phyloP scores from a whole-genome alignment of 164 flowering plant species.

The Vitis cinerea region DNA sequence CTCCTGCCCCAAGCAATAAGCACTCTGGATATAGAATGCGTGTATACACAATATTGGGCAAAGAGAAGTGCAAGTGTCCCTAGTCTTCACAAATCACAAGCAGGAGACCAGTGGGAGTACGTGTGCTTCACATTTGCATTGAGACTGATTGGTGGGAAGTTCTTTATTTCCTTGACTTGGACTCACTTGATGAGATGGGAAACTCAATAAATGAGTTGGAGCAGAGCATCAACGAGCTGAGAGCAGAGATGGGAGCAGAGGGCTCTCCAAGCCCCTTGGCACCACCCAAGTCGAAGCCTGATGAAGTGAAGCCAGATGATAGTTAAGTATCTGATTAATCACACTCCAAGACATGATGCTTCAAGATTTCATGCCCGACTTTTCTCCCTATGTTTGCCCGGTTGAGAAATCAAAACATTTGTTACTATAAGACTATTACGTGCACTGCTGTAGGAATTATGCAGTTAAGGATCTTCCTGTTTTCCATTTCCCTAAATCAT shows the following conservation, averaged over 20 bases:
- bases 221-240: conserved; percentile 85
- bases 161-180: conserved; percentile 46
- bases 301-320: conserved; percentile 33
- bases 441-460: background rate
- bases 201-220: conserved; percentile 76
- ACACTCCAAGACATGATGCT: background rate
- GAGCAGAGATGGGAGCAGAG: conserved; percentile 75
- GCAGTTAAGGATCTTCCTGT: background rate
- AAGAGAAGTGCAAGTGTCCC: background rate
- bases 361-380: background rate
- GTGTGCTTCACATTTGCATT: background rate
- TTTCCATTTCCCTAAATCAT: background rate
- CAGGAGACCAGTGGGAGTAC: too few relatives aligned
- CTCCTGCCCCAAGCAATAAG: too few relatives aligned
- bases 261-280: conserved; percentile 64
- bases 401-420: conserved; percentile 1
- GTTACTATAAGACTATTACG: background rate
- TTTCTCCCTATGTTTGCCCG: background rate
- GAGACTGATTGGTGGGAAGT: background rate
- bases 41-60: background rate
- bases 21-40: background rate
- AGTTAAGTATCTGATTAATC: conserved; percentile 20
- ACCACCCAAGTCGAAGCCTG: conserved; percentile 29
- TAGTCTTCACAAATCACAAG: background rate
- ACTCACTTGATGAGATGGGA: conserved; percentile 87